These are phyloP conservation scores for Penicillium sp. DNA, from an alignment of 2,329 filamentous ascomycete species.

Conservation along the genomic window DNA sequence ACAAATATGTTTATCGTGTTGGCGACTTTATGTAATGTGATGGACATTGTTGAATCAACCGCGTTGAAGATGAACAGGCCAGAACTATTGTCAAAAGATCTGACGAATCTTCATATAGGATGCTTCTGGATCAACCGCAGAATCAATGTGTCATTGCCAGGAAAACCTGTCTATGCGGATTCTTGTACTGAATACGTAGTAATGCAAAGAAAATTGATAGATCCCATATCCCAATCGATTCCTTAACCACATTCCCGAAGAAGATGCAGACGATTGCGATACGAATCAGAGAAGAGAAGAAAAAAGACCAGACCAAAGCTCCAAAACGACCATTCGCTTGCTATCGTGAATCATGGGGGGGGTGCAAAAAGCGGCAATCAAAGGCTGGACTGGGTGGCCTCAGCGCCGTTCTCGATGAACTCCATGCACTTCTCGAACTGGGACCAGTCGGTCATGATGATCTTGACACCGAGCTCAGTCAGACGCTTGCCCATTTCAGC, in stretches of 20 bases:
- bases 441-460: constrained; percentile 52
- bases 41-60: too few relatives aligned
- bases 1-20: too few relatives aligned
- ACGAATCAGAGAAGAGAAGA: constrained; percentile 2
- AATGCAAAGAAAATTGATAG: constrained; percentile 9
- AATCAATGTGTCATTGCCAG: constrained; percentile 11
- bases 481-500: constrained; percentile 60
- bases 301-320: constrained; percentile 12
- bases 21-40: too few relatives aligned
- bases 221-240: background rate
- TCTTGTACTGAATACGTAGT: constrained; percentile 3
- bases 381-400: constrained; percentile 16
- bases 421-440: constrained; percentile 42
- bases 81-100: too few relatives aligned
- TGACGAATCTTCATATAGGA: too few relatives aligned
- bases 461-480: constrained; percentile 55
- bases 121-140: background rate
- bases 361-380: constrained; percentile 5
- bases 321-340: constrained; percentile 28
- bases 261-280: background rate
- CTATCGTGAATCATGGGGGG: constrained; percentile 31
- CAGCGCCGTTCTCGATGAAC: constrained; percentile 35
- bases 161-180: constrained; percentile 10
- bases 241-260: background rate
- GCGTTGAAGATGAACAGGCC: too few relatives aligned